Evolutionary conservation across 176 grass and related monocot genomes (phyloP).

Genomic region (Carex scoparia): DNA sequence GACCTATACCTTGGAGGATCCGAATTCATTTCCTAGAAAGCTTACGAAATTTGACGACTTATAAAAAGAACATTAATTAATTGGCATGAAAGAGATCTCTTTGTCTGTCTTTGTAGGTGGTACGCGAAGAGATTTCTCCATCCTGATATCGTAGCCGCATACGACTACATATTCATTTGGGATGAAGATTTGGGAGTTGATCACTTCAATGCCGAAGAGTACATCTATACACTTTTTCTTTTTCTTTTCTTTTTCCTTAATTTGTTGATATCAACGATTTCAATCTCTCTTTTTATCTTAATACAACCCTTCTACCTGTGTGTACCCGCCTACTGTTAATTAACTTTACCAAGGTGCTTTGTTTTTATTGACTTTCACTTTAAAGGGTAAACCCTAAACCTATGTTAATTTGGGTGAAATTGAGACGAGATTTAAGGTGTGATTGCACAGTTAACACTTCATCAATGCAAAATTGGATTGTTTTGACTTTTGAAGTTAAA

Average conservation of each 20-base stretch:
- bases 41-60: too few species aligned
- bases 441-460: background rate
- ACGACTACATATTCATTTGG: slow-evolving; percentile 35
- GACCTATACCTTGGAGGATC: too few species aligned
- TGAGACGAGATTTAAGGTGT: background rate
- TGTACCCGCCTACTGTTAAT: background rate
- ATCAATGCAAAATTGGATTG: background rate
- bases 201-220: slow-evolving; percentile 43
- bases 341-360: background rate
- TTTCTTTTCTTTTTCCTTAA: background rate
- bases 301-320: background rate
- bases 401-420: background rate
- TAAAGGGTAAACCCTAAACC: background rate
- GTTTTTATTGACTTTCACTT: background rate
- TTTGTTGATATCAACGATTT: background rate
- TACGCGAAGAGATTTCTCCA: slow-evolving; percentile 42
- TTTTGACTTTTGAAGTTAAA: background rate
- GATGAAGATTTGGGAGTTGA: slow-evolving; percentile 20
- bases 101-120: slow-evolving; percentile 26
- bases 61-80: too few species aligned
- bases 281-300: background rate
- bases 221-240: background rate
- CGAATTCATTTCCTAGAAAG: too few species aligned
- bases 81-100: too few species aligned
- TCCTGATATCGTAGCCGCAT: slow-evolving; percentile 36